These are phyloP conservation scores for Oenanthe sinensis DNA, from an alignment of 129 eudicot genomes.

Conservation along the genomic window DNA sequence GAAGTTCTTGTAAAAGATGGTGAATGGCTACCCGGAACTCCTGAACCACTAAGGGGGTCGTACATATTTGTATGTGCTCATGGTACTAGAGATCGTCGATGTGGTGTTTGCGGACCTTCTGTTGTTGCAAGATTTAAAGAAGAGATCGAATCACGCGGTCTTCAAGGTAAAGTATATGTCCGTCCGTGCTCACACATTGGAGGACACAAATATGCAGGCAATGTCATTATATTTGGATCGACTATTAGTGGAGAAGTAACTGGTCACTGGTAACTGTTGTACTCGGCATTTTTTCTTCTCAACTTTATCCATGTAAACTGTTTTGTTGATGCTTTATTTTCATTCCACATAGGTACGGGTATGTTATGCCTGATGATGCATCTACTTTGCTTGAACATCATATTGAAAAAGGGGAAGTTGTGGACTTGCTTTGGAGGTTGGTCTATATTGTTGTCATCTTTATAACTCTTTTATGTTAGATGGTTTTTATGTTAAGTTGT, in stretches of 20 bases:
- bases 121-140: constrained; percentile 65
- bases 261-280: constrained; percentile 69
- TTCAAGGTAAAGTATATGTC: constrained; percentile 71
- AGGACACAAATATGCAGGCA: constrained; percentile 93
- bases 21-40: constrained; percentile 95
- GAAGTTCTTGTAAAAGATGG: constrained; percentile 93
- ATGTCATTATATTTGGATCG: constrained; percentile 75
- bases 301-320: neutral
- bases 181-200: constrained; percentile 97
- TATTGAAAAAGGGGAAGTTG: constrained; percentile 78
- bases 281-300: neutral
- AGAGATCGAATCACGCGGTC: constrained; percentile 64
- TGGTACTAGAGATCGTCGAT: constrained; percentile 79
- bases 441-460: constrained; percentile 10
- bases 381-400: constrained; percentile 74
- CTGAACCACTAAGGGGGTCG: constrained; percentile 72
- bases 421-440: constrained; percentile 89
- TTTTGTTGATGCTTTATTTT: neutral
- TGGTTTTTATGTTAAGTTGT: neutral
- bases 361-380: constrained; percentile 92
- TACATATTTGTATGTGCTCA: constrained; percentile 93
- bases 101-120: constrained; percentile 88
- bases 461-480: neutral
- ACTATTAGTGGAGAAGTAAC: constrained; percentile 46
- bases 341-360: constrained; percentile 68